A percentile compares a stretch with the other conserved stretches of the same genome.
These are phyloP conservation scores for Selaginella moellendorffii DNA, from an alignment of 75 land plant genomes.

Conservation along the genomic window DNA sequence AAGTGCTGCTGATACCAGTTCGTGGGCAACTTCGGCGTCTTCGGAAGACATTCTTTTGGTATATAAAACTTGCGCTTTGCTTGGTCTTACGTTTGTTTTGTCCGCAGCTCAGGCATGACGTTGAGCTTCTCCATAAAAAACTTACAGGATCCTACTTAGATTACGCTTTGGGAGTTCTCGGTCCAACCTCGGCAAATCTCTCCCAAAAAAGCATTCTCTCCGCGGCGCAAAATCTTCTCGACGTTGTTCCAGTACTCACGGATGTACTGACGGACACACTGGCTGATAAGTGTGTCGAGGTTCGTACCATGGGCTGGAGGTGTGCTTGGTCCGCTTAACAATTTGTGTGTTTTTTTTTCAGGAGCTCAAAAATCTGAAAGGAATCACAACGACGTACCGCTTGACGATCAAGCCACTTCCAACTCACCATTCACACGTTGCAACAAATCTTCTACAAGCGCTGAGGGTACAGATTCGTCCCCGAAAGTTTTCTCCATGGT, in stretches of 20 bases:
- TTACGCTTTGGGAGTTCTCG: slow-evolving; percentile 35
- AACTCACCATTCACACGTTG: slow-evolving; percentile 78
- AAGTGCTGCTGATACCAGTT: slow-evolving; percentile 33
- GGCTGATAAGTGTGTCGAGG: slow-evolving; percentile 83
- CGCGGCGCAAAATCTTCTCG: slow-evolving; percentile 34
- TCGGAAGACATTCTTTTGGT: slow-evolving; percentile 85
- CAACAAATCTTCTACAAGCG: slow-evolving; percentile 55
- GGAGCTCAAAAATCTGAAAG: slow-evolving; percentile 82
- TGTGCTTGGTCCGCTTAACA: no score
- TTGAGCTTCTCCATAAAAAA: slow-evolving; percentile 37
- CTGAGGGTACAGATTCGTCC: slow-evolving; percentile 41
- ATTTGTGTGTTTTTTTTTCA: slow-evolving; percentile 11
- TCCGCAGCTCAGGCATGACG: slow-evolving; percentile 78
- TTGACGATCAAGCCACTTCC: slow-evolving; percentile 88
- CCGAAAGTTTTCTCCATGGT: not conserved
- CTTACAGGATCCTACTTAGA: slow-evolving; percentile 40
- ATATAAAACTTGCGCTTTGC: slow-evolving; percentile 11
- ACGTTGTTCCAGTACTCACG: slow-evolving; percentile 32
- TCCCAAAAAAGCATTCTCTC: slow-evolving; percentile 44
- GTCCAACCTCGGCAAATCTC: slow-evolving; percentile 37
- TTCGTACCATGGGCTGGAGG: no score
- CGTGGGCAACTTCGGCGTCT: slow-evolving; percentile 59
- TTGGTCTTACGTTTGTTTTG: not conserved
- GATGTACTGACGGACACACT: slow-evolving; percentile 45
- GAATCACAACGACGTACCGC: slow-evolving; percentile 79